Base-by-base conservation (phyloP, 768 basidiomycete genomes). In the Cubamyces lactineus region DNA sequence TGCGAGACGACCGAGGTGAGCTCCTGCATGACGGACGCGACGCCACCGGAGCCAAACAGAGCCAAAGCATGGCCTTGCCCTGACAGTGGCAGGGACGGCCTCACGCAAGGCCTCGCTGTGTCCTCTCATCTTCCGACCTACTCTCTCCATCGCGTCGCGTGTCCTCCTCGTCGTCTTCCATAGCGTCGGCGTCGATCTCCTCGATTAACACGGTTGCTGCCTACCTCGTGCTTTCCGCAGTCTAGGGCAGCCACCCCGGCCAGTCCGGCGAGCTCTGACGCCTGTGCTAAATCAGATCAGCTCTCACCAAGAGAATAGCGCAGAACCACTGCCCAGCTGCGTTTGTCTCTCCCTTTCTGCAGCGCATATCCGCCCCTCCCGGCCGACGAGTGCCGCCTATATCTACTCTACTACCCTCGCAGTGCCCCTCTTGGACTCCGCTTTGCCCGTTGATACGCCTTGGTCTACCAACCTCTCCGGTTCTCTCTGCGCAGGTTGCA, bases 401-500 rank as follows among this genome's bases (percentile, higher is more conserved):
- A 63, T 57, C 42, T 54, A 19, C 19, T 38, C 21, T 8, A 38
- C 43, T 41, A 39, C 34, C 34, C 16, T 41, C 21, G 46, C 39
- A 19, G 43, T 34, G 17, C 42, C n/a, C 24, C 24, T 49, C 46
- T 28, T 34, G 30, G 48, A 39, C 19, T 57, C 7, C 47, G 11
- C 57, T 53, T 53, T 53, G 11, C 26, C 38, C 15, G 57, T 46
- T 11, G 46, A 48, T 26, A 24, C 46, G 34, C 34, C 57, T 30
- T n/a, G 48, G 38, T 19, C 53, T 13, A 40, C 15, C 39, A n/a
- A 17, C 43, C 34, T 19, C 23, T 42, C 16, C 55, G 7, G 12
- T 34, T 41, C 52, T 42, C 24, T 47, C 57, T 63, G 62, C 62
- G 48, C 62, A 50, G 62, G 62, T 30, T 63, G 62, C 62, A 63